Evolutionary conservation across 805 yeast species (phyloP).

Genomic region (Nakazawaea anatomiae): DNA sequence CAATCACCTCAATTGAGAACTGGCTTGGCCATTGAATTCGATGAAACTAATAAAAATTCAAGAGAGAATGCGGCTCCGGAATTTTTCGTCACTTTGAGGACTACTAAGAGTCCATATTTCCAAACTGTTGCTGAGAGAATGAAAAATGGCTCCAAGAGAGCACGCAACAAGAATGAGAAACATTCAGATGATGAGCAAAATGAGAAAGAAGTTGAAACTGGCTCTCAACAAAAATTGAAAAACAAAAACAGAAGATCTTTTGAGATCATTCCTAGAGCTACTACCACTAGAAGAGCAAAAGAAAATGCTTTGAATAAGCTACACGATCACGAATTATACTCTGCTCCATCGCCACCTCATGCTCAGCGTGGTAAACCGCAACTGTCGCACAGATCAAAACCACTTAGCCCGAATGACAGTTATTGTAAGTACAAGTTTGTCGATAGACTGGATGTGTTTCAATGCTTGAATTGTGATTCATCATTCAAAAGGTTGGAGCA

Average conservation of each 20-base stretch:
- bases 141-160: background rate
- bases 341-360: background rate
- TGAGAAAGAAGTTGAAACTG: background rate
- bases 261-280: background rate
- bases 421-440: background rate
- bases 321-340: background rate
- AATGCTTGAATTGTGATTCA: conserved; percentile 2
- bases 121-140: conserved; percentile 2
- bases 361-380: background rate
- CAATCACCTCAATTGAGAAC: background rate
- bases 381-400: background rate
- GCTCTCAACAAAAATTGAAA: no score
- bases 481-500: conserved; percentile 59
- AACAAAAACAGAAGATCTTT: background rate
- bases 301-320: background rate
- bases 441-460: background rate
- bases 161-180: background rate
- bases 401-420: background rate
- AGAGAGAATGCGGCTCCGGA: background rate
- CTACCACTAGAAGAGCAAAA: background rate
- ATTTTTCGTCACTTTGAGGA: background rate
- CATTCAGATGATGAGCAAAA: background rate
- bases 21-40: no score
- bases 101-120: background rate
- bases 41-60: background rate